A percentile compares a stretch with the other conserved stretches of the same genome.
Conservation (phyloP, 164 flowering plant genomes). For the Liriodendron chinense region DNA sequence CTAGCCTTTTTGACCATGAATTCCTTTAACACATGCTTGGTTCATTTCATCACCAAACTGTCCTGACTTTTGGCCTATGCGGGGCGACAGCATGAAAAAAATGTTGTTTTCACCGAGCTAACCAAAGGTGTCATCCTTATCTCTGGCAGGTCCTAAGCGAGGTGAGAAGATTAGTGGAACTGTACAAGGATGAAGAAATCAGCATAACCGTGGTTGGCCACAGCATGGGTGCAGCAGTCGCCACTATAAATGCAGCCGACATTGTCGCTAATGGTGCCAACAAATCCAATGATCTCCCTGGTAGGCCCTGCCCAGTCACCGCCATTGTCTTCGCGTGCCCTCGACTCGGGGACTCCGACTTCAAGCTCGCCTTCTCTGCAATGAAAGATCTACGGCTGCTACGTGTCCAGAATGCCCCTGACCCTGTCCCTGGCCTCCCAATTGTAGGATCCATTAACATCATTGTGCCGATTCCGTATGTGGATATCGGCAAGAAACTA, state of each 20-base stretch:
- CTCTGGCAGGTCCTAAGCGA: slow-evolving; percentile 65
- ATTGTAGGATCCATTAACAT: slow-evolving; percentile 22
- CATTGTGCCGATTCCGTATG: slow-evolving; percentile 17
- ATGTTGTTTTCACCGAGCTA: too few species aligned
- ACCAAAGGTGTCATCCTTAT: neutral
- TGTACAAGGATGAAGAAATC: slow-evolving; percentile 36
- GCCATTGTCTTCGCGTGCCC: slow-evolving; percentile 65
- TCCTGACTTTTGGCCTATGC: too few species aligned
- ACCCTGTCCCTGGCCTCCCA: slow-evolving; percentile 71
- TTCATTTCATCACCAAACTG: too few species aligned
- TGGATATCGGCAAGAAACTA: slow-evolving; percentile 61
- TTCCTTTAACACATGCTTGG: too few species aligned
- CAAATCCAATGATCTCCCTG: slow-evolving; percentile 20
- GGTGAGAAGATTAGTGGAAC: slow-evolving; percentile 54
- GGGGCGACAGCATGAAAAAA: too few species aligned
- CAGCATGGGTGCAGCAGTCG: slow-evolving; percentile 82
- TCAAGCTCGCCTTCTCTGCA: slow-evolving; percentile 28
- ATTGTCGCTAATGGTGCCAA: slow-evolving; percentile 55
- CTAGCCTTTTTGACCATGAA: too few species aligned
- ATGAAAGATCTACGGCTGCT: slow-evolving; percentile 35
- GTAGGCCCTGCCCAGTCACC: slow-evolving; percentile 47
- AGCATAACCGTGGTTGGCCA: slow-evolving; percentile 54
- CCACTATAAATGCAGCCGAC: slow-evolving; percentile 63
- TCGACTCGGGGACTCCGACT: slow-evolving; percentile 55
- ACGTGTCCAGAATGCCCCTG: slow-evolving; percentile 44